Percentiles rank a stretch among this genome's conserved stretches.
phyloP scores from a whole-genome alignment of 495 filamentous ascomycete species.

The Sporormia fimetaria region DNA sequence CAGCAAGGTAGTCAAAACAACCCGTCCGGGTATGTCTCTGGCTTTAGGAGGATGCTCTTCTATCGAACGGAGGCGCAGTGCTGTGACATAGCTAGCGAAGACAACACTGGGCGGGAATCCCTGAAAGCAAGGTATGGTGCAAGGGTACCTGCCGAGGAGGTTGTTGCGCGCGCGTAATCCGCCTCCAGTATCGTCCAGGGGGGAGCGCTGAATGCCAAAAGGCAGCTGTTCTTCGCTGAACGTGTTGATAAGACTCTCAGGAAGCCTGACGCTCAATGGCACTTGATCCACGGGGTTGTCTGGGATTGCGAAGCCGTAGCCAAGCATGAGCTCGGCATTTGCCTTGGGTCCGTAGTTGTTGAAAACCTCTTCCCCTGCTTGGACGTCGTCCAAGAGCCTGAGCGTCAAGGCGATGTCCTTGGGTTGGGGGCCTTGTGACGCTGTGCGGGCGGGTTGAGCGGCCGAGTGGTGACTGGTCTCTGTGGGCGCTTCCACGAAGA shows the following conservation, averaged over 20 bases:
- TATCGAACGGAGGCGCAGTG: not conserved
- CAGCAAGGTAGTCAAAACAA: slow-evolving; percentile 3
- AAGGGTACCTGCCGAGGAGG: slow-evolving; percentile 4
- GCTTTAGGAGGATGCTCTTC: not conserved
- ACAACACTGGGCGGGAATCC: slow-evolving; percentile 9
- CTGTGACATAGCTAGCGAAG: slow-evolving; percentile 10
- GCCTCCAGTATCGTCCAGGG: not conserved
- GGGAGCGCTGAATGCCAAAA: slow-evolving; percentile 1
- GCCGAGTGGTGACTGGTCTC: too few relatives aligned
- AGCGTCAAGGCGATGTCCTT: slow-evolving; percentile 31
- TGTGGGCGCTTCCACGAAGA: too few relatives aligned
- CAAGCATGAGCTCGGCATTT: slow-evolving; percentile 57
- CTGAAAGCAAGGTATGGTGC: slow-evolving; percentile 3
- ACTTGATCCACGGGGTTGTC: slow-evolving; percentile 39
- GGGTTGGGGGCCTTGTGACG: too few relatives aligned
- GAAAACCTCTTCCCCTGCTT: slow-evolving; percentile 43
- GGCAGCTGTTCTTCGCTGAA: not conserved
- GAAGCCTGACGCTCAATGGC: slow-evolving; percentile 25
- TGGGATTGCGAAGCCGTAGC: slow-evolving; percentile 54
- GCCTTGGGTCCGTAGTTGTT: slow-evolving; percentile 62
- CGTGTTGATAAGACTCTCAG: slow-evolving; percentile 7
- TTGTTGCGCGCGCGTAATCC: slow-evolving; percentile 1
- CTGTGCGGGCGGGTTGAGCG: slow-evolving; percentile 35
- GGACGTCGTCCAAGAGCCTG: slow-evolving; percentile 33
- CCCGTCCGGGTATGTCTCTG: not conserved